Conservation (phyloP, 176 grass and related monocot species). For the Carex kokanica region DNA sequence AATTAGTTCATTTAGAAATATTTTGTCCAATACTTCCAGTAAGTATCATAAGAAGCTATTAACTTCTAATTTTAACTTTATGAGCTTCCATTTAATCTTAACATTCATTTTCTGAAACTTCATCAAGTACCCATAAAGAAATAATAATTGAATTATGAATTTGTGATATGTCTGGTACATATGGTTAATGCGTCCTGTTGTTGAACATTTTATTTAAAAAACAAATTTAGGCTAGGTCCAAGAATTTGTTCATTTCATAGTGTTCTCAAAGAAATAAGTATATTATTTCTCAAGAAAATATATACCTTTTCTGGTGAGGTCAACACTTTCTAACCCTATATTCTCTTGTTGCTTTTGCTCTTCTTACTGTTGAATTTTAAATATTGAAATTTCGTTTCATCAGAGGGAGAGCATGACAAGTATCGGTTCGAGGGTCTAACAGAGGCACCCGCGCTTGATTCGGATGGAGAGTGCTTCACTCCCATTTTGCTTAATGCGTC, state of each 20-base stretch:
- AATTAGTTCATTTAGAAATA: not conserved
- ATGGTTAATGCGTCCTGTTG: not conserved
- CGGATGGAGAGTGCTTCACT: constrained; percentile 84
- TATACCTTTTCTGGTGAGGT: not conserved
- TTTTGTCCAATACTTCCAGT: not conserved
- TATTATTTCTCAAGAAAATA: not conserved
- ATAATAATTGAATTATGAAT: not conserved
- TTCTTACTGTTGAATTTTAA: not conserved
- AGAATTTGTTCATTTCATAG: not conserved
- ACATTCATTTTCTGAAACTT: constrained; percentile 6
- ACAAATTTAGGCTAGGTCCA: not conserved
- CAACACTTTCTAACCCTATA: not conserved
- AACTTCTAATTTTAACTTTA: not conserved
- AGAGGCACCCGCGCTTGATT: constrained; percentile 71
- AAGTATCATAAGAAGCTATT: not conserved
- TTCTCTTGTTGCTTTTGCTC: not conserved
- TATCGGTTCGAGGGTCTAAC: constrained; percentile 89
- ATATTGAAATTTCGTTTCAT: constrained; percentile 20
- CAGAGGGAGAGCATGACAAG: constrained; percentile 81
- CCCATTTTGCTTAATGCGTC: constrained; percentile 89
- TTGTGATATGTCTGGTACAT: not conserved
- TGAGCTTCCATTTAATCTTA: not conserved
- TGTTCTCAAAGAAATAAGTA: not conserved
- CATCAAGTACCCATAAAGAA: not conserved
- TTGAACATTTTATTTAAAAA: not conserved